Evolutionary conservation across 371 early-diverging fungal genomes (phyloP).

Genomic region (Sporodiniella umbellata): DNA sequence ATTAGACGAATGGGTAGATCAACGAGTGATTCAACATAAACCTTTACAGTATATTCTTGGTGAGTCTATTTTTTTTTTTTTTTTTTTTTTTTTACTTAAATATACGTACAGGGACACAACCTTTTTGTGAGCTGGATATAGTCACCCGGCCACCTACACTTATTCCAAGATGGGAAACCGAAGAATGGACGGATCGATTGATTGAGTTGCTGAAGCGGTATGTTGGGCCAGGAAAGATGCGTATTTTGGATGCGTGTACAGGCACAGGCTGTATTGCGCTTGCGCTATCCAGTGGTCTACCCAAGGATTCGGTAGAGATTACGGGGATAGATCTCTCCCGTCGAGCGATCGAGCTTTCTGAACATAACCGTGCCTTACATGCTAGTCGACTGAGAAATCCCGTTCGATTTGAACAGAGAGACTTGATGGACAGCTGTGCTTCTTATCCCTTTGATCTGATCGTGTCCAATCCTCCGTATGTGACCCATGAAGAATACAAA

Average conservation of each 20-base stretch:
- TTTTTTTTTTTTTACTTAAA: neutral
- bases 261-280: slow-evolving; percentile 89
- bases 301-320: slow-evolving; percentile 28
- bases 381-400: slow-evolving; percentile 7
- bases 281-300: slow-evolving; percentile 65
- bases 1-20: slow-evolving; percentile 35
- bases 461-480: slow-evolving; percentile 91
- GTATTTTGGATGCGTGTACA: slow-evolving; percentile 84
- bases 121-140: slow-evolving; percentile 78
- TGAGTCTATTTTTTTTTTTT: slow-evolving; percentile 5
- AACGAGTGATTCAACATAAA: slow-evolving; percentile 59
- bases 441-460: slow-evolving; percentile 51
- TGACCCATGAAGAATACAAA: slow-evolving; percentile 69
- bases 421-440: slow-evolving; percentile 32
- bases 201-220: slow-evolving; percentile 34
- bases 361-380: slow-evolving; percentile 35
- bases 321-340: slow-evolving; percentile 39
- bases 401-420: slow-evolving; percentile 41
- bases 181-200: slow-evolving; percentile 79
- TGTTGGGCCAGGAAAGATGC: slow-evolving; percentile 21
- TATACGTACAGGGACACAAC: slow-evolving; percentile 59
- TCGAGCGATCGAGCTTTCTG: slow-evolving; percentile 48
- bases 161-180: slow-evolving; percentile 93
- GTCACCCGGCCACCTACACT: slow-evolving; percentile 70
- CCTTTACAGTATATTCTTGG: slow-evolving; percentile 88